A percentile compares a stretch with the other conserved stretches of the same genome.
Conservation (phyloP, 73 alveolate genomes). For the Durusdinium trenchii region DNA sequence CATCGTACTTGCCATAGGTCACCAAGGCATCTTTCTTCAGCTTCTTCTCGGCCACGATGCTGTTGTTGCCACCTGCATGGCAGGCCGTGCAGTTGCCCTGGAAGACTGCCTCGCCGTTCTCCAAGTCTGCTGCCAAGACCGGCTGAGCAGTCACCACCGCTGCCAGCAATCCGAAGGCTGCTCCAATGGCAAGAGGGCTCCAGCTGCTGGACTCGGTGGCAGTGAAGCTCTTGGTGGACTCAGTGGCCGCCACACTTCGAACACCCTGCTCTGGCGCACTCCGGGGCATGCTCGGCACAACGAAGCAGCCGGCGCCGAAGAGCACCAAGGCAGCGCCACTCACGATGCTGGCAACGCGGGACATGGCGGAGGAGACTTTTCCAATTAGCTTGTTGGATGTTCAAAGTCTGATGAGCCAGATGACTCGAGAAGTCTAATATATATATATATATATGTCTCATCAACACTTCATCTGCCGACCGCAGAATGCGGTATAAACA, state of each 20-base stretch:
- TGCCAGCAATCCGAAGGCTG: constrained; percentile 45
- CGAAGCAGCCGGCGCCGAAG: constrained; percentile 78
- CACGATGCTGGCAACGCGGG: constrained; percentile 62
- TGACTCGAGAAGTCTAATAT: too few species aligned
- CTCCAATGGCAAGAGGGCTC: constrained; percentile 75
- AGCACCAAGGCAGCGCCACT: constrained; percentile 13
- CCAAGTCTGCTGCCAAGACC: constrained; percentile 77
- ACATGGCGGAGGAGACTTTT: too few species aligned
- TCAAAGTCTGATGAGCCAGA: too few species aligned
- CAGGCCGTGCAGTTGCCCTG: constrained; percentile 88
- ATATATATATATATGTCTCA: too few species aligned
- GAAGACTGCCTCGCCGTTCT: constrained; percentile 82
- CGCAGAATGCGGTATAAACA: too few species aligned
- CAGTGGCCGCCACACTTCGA: not conserved
- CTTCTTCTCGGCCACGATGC: constrained; percentile 78
- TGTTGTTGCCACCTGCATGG: constrained; percentile 92
- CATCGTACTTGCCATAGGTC: constrained; percentile 58
- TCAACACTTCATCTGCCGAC: too few species aligned
- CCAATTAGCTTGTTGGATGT: too few species aligned
- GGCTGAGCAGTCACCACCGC: constrained; percentile 80
- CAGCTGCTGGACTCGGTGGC: constrained; percentile 7
- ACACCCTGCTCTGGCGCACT: constrained; percentile 62
- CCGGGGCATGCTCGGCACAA: constrained; percentile 49
- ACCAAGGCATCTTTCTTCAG: constrained; percentile 89
- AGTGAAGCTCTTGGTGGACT: not conserved